These are phyloP conservation scores for Phialophora macrospora DNA, from an alignment of 2,329 filamentous ascomycete species.

Conservation along the genomic window DNA sequence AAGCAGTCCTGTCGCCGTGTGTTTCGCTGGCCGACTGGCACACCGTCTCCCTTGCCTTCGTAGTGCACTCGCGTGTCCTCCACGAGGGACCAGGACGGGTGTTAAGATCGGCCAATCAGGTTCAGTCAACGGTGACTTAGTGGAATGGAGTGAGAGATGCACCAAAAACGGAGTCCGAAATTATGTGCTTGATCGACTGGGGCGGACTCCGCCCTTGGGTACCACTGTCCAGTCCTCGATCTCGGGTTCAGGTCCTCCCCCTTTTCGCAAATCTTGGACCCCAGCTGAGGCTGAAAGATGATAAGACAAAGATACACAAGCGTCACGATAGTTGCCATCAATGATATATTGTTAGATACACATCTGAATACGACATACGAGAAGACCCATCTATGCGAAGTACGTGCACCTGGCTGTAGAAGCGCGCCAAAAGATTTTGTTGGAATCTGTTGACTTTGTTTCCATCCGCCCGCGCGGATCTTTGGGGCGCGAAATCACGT, in stretches of 20 bases:
- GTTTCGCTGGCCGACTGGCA: neutral
- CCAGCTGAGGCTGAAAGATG: slow-evolving; percentile 31
- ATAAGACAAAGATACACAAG: slow-evolving; percentile 23
- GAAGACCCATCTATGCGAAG: slow-evolving; percentile 18
- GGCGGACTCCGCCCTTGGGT: slow-evolving; percentile 29
- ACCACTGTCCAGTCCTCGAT: slow-evolving; percentile 20
- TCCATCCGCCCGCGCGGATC: slow-evolving; percentile 25
- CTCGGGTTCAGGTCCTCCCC: slow-evolving; percentile 21
- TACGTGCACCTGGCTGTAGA: neutral
- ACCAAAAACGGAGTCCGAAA: slow-evolving; percentile 36
- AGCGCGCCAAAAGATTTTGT: slow-evolving; percentile 7
- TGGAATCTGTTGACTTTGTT: slow-evolving; percentile 11
- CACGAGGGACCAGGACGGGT: neutral
- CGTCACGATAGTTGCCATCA: slow-evolving; percentile 18
- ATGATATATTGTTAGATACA: slow-evolving; percentile 18
- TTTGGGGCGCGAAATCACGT: slow-evolving; percentile 17
- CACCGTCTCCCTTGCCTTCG: neutral
- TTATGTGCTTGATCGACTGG: slow-evolving; percentile 27
- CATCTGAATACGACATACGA: slow-evolving; percentile 25
- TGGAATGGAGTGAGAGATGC: slow-evolving; percentile 7
- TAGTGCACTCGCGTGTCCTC: slow-evolving; percentile 6
- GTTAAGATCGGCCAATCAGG: neutral
- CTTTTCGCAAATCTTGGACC: slow-evolving; percentile 11
- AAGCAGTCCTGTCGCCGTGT: neutral
- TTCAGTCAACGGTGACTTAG: slow-evolving; percentile 10